phyloP scores from a whole-genome alignment of 148 eudicot genomes.

The Nepenthes gracilis region DNA sequence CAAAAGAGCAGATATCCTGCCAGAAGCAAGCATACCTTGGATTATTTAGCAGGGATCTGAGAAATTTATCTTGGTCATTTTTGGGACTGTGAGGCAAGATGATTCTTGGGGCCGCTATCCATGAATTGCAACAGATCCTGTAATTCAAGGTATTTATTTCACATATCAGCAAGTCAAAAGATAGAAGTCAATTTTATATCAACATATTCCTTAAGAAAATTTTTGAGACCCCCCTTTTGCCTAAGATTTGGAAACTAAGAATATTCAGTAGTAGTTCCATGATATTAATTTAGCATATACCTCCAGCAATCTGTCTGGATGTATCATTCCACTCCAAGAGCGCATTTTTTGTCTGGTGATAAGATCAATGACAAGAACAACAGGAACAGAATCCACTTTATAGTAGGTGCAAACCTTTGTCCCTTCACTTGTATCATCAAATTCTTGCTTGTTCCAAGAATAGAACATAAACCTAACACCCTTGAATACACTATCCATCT shows the following conservation, averaged over 20 bases:
- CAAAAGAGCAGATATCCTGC: not conserved
- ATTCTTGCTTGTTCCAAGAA: slow-evolving; percentile 27
- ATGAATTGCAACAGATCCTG: slow-evolving; percentile 9
- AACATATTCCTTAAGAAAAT: not conserved
- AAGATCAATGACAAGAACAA: slow-evolving; percentile 82
- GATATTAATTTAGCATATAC: slow-evolving; percentile 15
- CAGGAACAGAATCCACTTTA: slow-evolving; percentile 67
- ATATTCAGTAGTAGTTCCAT: not conserved
- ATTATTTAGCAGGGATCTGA: slow-evolving; percentile 4
- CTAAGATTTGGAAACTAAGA: not conserved
- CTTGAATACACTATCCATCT: too few species aligned
- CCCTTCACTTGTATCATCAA: slow-evolving; percentile 91
- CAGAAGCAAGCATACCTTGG: slow-evolving; percentile 2
- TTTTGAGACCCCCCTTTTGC: not conserved
- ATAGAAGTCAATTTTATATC: not conserved
- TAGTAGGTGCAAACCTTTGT: slow-evolving; percentile 88
- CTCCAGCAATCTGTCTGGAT: slow-evolving; percentile 87
- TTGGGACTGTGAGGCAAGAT: slow-evolving; percentile 7
- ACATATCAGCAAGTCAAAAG: not conserved
- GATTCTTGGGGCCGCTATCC: slow-evolving; percentile 10
- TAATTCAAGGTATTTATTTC: not conserved
- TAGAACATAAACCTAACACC: too few species aligned
- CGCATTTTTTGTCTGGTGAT: slow-evolving; percentile 94
- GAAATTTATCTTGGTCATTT: slow-evolving; percentile 7
- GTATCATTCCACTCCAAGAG: slow-evolving; percentile 94